Evolutionary conservation across 805 yeast species (phyloP).

Genomic region (Wickerhamomyces strasburgensis): DNA sequence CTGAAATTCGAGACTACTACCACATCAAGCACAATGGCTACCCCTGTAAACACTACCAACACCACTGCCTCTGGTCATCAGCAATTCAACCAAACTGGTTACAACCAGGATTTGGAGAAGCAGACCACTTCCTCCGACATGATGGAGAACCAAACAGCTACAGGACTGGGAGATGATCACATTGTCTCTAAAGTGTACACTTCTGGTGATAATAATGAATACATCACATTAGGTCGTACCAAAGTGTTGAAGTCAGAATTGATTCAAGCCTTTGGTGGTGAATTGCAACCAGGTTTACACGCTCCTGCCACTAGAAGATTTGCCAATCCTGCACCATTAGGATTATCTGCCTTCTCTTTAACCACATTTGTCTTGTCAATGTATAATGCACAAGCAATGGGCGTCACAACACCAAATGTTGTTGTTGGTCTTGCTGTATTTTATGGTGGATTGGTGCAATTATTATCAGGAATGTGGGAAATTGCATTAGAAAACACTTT

Average conservation of each 20-base stretch:
- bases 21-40: no score
- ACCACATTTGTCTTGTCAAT: constrained; percentile 58
- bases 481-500: constrained; percentile 59
- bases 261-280: constrained; percentile 75
- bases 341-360: constrained; percentile 55
- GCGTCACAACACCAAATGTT: constrained; percentile 45
- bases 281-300: constrained; percentile 63
- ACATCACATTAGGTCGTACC: constrained; percentile 66
- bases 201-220: constrained; percentile 50
- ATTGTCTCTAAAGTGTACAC: constrained; percentile 28
- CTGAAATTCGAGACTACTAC: no score
- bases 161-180: constrained; percentile 7
- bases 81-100: neutral
- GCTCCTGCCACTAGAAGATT: constrained; percentile 54
- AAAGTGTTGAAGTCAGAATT: constrained; percentile 60
- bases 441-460: constrained; percentile 59
- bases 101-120: constrained; percentile 19
- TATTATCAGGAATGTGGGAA: constrained; percentile 65
- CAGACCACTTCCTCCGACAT: constrained; percentile 16
- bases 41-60: no score
- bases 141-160: constrained; percentile 16
- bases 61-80: no score
- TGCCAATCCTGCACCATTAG: constrained; percentile 66
- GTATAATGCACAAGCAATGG: constrained; percentile 50
- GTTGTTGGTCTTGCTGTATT: constrained; percentile 55